Percentiles rank a stretch among this genome's conserved stretches.
Evolutionary conservation across 805 yeast genomes (phyloP).

Genomic region (Starmerella apis): DNA sequence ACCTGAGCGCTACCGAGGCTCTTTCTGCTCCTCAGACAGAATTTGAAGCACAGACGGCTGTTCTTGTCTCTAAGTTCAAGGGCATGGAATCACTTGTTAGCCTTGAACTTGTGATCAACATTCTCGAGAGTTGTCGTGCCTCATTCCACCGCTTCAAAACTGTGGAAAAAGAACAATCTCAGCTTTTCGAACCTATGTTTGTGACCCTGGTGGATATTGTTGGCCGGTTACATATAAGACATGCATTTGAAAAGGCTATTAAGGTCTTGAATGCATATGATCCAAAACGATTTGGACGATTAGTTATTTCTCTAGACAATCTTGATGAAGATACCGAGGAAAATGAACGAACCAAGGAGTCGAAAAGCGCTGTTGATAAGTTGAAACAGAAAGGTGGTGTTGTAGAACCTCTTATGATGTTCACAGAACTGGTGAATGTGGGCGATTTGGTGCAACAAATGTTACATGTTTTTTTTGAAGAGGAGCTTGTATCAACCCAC

Average conservation of each 20-base stretch:
- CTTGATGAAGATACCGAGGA: conserved; percentile 4
- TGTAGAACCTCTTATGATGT: conserved; percentile 76
- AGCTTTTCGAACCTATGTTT: conserved; percentile 53
- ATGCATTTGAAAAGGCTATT: conserved; percentile 77
- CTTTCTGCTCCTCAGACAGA: conserved; percentile 33
- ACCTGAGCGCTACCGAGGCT: background rate
- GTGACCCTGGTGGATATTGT: conserved; percentile 52
- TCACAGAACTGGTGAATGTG: conserved; percentile 81
- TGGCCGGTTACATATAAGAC: conserved; percentile 64
- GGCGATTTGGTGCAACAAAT: conserved; percentile 90
- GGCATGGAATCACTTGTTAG: conserved; percentile 68
- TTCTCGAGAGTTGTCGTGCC: conserved; percentile 57
- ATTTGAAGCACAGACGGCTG: conserved; percentile 69
- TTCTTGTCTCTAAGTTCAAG: conserved; percentile 62
- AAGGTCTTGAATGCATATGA: conserved; percentile 58
- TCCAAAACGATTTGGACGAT: conserved; percentile 38
- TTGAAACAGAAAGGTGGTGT: conserved; percentile 26
- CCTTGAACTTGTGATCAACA: conserved; percentile 63
- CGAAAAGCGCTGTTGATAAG: too few relatives aligned
- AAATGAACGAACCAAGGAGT: conserved; percentile 17
- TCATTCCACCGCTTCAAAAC: conserved; percentile 50
- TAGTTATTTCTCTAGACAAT: conserved; percentile 17
- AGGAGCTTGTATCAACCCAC: conserved; percentile 51
- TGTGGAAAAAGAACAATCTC: conserved; percentile 33
- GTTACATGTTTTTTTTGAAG: conserved; percentile 81